phyloP scores from a whole-genome alignment of 805 yeast genomes.

The Nematodospora valgi region DNA sequence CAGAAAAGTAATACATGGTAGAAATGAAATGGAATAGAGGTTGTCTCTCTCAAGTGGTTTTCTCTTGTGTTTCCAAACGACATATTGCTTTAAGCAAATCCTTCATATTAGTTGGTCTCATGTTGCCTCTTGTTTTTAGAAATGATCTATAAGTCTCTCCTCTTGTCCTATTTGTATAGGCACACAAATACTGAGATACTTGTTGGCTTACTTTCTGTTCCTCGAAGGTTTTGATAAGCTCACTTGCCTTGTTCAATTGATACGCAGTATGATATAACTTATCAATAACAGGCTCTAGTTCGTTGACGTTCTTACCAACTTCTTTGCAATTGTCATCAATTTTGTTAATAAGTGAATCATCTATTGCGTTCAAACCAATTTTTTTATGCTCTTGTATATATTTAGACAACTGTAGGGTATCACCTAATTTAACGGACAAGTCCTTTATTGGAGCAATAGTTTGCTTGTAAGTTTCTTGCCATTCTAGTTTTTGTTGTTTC shows the following conservation, averaged over 20 bases:
- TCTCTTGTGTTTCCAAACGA: not conserved
- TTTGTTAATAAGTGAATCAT: conserved; percentile 13
- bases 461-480: conserved; percentile 36
- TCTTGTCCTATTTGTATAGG: conserved; percentile 16
- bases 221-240: conserved; percentile 19
- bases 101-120: not conserved
- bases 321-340: conserved; percentile 11
- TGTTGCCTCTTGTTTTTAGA: not conserved
- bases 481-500: conserved; percentile 43
- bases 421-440: conserved; percentile 8
- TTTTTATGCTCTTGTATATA: conserved; percentile 3
- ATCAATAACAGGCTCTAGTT: conserved; percentile 33
- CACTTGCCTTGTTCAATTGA: conserved; percentile 22
- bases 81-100: conserved; percentile 1
- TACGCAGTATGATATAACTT: conserved; percentile 31
- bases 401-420: not conserved
- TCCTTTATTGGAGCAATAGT: conserved; percentile 15
- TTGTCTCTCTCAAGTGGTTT: too few species aligned
- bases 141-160: too few species aligned
- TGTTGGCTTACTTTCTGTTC: too few species aligned
- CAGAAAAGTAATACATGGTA: too few species aligned
- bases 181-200: conserved; percentile 12
- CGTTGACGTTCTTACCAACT: conserved; percentile 14
- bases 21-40: too few species aligned
- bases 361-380: conserved; percentile 15